phyloP scores from a whole-genome alignment of 2,329 filamentous ascomycete species.

The Neopestalotiopsis rosae region DNA sequence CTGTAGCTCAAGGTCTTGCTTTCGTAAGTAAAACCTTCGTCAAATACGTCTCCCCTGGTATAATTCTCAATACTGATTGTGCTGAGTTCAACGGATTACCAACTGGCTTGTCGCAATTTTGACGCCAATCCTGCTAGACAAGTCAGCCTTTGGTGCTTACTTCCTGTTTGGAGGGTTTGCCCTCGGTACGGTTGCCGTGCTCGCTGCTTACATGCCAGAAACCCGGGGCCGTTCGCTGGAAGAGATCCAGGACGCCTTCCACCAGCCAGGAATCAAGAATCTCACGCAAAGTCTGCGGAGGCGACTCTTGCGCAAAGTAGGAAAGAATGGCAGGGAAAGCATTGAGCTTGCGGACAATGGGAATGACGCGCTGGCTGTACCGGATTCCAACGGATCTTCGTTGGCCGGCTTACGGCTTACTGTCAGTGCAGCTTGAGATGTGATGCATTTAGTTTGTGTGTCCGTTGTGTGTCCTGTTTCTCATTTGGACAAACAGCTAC shows the following conservation, averaged over 20 bases:
- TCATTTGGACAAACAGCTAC: background rate
- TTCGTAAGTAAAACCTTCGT: constrained; percentile 26
- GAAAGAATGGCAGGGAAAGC: background rate
- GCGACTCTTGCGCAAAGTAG: background rate
- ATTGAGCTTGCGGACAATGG: background rate
- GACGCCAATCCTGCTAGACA: constrained; percentile 22
- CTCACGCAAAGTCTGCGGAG: background rate
- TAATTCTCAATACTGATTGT: background rate
- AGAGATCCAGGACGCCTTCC: constrained; percentile 53
- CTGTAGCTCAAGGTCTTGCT: constrained; percentile 47
- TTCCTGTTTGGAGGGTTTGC: constrained; percentile 50
- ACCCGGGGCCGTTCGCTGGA: constrained; percentile 54
- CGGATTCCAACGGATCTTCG: background rate
- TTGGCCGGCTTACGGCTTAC: background rate
- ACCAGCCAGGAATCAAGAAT: constrained; percentile 22
- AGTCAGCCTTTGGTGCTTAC: constrained; percentile 48
- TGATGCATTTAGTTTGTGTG: background rate
- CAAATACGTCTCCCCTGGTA: too few relatives aligned
- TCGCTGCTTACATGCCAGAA: constrained; percentile 53
- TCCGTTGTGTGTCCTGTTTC: background rate
- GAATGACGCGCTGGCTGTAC: background rate
- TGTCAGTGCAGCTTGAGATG: background rate
- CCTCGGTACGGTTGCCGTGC: constrained; percentile 43
- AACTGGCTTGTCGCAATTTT: constrained; percentile 50
- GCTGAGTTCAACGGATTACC: constrained; percentile 31